These are phyloP conservation scores for Polychaeton citri DNA, from an alignment of 2,329 filamentous ascomycete genomes.

Conservation along the genomic window DNA sequence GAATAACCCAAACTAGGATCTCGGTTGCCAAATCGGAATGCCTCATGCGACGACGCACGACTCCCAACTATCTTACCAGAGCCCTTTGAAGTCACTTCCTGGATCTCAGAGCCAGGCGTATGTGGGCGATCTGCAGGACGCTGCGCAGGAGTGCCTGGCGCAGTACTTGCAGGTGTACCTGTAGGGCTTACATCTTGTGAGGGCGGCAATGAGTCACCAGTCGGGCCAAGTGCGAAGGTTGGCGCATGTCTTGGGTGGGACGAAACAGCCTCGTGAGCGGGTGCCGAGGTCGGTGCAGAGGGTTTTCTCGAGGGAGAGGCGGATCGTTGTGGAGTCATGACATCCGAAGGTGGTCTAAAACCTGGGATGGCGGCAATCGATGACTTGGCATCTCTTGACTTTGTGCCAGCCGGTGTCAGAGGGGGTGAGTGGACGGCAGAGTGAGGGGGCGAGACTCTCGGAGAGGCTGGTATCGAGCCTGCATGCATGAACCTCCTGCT, in stretches of 20 bases:
- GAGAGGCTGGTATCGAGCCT: slow-evolving; percentile 46
- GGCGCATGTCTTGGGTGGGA: slow-evolving; percentile 36
- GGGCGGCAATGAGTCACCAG: slow-evolving; percentile 38
- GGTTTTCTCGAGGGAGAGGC: slow-evolving; percentile 25
- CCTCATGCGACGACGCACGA: slow-evolving; percentile 34
- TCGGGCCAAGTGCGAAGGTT: slow-evolving; percentile 43
- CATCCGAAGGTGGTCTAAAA: slow-evolving; percentile 25
- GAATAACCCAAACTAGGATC: slow-evolving; percentile 47
- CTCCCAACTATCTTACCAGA: neutral
- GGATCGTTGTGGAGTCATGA: slow-evolving; percentile 51
- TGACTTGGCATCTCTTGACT: slow-evolving; percentile 40
- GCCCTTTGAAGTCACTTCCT: neutral
- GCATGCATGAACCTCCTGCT: slow-evolving; percentile 27
- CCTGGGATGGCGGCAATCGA: slow-evolving; percentile 7
- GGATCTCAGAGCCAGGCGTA: neutral
- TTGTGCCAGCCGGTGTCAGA: slow-evolving; percentile 71
- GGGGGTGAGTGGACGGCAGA: slow-evolving; percentile 75
- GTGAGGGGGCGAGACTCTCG: slow-evolving; percentile 51
- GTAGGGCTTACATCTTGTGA: slow-evolving; percentile 52
- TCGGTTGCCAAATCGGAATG: slow-evolving; percentile 71
- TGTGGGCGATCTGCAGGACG: neutral
- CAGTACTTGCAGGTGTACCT: slow-evolving; percentile 37
- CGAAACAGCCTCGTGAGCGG: slow-evolving; percentile 30
- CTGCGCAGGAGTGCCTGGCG: slow-evolving; percentile 43
- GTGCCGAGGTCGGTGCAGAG: slow-evolving; percentile 28